Percentiles rank a stretch among this genome's conserved stretches.
These are phyloP conservation scores for Diplocarpon rosae DNA, from an alignment of 2,329 filamentous ascomycete genomes.

Conservation along the genomic window DNA sequence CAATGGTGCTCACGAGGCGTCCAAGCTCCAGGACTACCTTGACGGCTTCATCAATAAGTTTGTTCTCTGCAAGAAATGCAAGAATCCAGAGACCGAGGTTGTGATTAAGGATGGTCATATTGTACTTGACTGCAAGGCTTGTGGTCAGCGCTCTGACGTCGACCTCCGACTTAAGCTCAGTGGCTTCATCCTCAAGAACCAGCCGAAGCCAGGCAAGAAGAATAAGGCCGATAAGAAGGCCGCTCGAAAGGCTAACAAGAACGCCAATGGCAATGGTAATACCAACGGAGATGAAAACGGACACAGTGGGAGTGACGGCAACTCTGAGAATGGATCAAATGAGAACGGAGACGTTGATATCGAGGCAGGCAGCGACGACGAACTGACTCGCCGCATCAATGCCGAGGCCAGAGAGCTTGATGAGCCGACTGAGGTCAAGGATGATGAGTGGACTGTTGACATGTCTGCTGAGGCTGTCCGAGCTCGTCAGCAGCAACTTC, in stretches of 20 bases:
- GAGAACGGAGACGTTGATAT: slow-evolving; percentile 41
- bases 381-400: slow-evolving; percentile 69
- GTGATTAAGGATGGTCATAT: slow-evolving; percentile 90
- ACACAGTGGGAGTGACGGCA: slow-evolving; percentile 52
- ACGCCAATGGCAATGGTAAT: slow-evolving; percentile 44
- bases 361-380: slow-evolving; percentile 79
- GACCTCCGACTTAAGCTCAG: slow-evolving; percentile 92
- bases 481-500: slow-evolving; percentile 84
- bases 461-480: slow-evolving; percentile 92
- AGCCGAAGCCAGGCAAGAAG: slow-evolving; percentile 89
- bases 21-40: slow-evolving; percentile 94
- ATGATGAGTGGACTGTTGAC: slow-evolving; percentile 92
- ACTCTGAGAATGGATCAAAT: slow-evolving; percentile 44
- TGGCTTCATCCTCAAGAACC: slow-evolving; percentile 94
- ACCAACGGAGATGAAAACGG: slow-evolving; percentile 42
- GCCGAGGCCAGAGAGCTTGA: slow-evolving; percentile 63
- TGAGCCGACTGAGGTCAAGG: slow-evolving; percentile 54
- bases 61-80: slow-evolving; percentile 98
- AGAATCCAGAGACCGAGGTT: slow-evolving; percentile 97
- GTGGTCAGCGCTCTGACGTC: slow-evolving; percentile 83
- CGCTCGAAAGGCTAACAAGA: slow-evolving; percentile 72
- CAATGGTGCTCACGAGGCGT: slow-evolving; percentile 92
- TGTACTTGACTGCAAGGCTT: slow-evolving; percentile 95
- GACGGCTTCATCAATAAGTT: slow-evolving; percentile 98
- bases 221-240: slow-evolving; percentile 91